A percentile compares a stretch with the other conserved stretches of the same genome.
phyloP scores from a whole-genome alignment of 1,284 basidiomycete species.

The Rhodotorula glutinis region DNA sequence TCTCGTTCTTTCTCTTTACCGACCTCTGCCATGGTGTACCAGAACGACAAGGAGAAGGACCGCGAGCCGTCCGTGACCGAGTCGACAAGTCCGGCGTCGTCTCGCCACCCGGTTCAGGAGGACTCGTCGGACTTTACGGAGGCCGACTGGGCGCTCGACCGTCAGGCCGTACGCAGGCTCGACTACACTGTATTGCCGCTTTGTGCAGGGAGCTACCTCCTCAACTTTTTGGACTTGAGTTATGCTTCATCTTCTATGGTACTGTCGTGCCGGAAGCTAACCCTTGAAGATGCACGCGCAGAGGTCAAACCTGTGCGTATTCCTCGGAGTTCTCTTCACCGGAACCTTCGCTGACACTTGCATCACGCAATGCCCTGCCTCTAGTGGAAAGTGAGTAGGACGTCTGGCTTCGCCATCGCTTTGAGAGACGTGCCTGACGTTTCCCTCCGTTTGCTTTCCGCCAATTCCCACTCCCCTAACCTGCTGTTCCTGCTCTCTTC shows the following conservation, averaged over 20 bases:
- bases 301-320: neutral
- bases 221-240: slow-evolving; percentile 7
- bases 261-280: neutral
- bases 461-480: too few relatives aligned
- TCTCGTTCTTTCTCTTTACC: neutral
- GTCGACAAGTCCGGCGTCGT: too few relatives aligned
- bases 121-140: slow-evolving; percentile 7
- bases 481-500: too few relatives aligned
- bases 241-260: too few relatives aligned
- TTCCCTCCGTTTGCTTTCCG: too few relatives aligned
- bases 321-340: too few relatives aligned
- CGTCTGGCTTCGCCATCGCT: too few relatives aligned
- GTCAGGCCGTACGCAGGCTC: slow-evolving; percentile 19
- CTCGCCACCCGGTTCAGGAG: neutral
- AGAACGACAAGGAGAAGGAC: neutral
- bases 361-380: too few relatives aligned
- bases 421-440: too few relatives aligned
- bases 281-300: too few relatives aligned
- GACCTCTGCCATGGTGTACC: neutral
- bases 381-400: too few relatives aligned
- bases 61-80: neutral
- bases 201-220: slow-evolving; percentile 17
- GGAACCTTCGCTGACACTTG: too few relatives aligned
- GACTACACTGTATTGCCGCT: slow-evolving; percentile 32
- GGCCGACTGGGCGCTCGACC: slow-evolving; percentile 13